Conservation (phyloP, 2,329 filamentous ascomycete species). For the Lasiodiplodia sp. region DNA sequence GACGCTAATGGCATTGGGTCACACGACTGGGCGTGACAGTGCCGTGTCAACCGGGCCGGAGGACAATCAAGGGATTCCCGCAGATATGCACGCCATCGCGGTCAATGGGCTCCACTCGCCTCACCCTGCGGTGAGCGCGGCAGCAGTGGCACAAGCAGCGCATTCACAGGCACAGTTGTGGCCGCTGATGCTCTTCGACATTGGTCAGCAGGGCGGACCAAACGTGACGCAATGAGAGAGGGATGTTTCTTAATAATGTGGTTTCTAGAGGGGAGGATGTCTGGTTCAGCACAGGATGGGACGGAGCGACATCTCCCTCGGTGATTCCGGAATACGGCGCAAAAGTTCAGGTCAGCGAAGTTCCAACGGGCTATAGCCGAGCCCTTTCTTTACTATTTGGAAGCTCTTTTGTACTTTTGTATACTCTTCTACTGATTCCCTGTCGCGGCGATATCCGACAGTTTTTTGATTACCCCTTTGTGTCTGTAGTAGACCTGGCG, state of each 20-base stretch:
- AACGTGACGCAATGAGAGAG: conserved; percentile 3
- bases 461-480: conserved; percentile 6
- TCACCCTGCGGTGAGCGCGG: conserved; percentile 29
- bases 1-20: conserved; percentile 46
- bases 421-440: conserved; percentile 9
- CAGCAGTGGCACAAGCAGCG: conserved; percentile 28
- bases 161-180: conserved; percentile 29
- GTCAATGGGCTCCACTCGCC: conserved; percentile 18
- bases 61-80: conserved; percentile 5
- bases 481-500: conserved; percentile 6
- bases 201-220: conserved; percentile 25
- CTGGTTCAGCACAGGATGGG: conserved; percentile 10
- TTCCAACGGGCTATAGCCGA: background rate
- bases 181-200: conserved; percentile 31
- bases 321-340: conserved; percentile 16
- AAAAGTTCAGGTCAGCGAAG: conserved; percentile 17
- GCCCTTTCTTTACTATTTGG: conserved; percentile 6
- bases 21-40: conserved; percentile 19
- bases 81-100: conserved; percentile 26
- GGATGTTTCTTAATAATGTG: conserved; percentile 1
- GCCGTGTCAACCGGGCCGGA: conserved; percentile 12
- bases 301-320: conserved; percentile 2
- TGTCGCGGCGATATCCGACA: conserved; percentile 10
- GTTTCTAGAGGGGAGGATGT: background rate
- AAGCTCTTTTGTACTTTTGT: conserved; percentile 11